These are phyloP conservation scores for Pelagomonas calceolata DNA, from an alignment of 108 stramenopile genomes.

Conservation along the genomic window DNA sequence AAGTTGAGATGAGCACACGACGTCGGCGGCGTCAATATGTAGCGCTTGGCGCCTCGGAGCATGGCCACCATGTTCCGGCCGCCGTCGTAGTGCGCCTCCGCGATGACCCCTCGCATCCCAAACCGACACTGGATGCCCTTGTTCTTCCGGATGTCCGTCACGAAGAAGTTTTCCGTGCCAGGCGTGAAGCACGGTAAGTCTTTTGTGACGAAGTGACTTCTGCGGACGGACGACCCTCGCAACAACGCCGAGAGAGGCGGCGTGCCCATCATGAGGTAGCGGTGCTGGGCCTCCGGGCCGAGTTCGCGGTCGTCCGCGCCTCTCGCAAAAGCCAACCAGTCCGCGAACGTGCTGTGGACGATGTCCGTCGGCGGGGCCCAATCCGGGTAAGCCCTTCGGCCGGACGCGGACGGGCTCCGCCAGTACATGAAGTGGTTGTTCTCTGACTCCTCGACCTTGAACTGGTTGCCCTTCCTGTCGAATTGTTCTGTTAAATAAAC, in stretches of 20 bases:
- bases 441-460: slow-evolving; percentile 60
- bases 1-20: slow-evolving; percentile 67
- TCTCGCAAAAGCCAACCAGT: neutral
- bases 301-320: neutral
- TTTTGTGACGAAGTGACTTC: slow-evolving; percentile 40
- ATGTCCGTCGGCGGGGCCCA: neutral
- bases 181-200: slow-evolving; percentile 63
- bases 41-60: slow-evolving; percentile 83
- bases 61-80: slow-evolving; percentile 85
- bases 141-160: slow-evolving; percentile 47
- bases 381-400: neutral
- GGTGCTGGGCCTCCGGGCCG: neutral
- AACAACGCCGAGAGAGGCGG: neutral
- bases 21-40: slow-evolving; percentile 71
- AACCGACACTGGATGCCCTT: slow-evolving; percentile 73
- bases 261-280: neutral
- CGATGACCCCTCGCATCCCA: slow-evolving; percentile 64
- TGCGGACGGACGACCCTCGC: neutral
- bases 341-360: neutral
- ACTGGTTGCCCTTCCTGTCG: neutral
- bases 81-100: slow-evolving; percentile 85
- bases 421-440: slow-evolving; percentile 97
- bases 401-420: slow-evolving; percentile 10
- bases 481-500: neutral
- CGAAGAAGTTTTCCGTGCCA: slow-evolving; percentile 45